Conservation (phyloP, 495 filamentous ascomycete species). For the Penicillium coprophilum region DNA sequence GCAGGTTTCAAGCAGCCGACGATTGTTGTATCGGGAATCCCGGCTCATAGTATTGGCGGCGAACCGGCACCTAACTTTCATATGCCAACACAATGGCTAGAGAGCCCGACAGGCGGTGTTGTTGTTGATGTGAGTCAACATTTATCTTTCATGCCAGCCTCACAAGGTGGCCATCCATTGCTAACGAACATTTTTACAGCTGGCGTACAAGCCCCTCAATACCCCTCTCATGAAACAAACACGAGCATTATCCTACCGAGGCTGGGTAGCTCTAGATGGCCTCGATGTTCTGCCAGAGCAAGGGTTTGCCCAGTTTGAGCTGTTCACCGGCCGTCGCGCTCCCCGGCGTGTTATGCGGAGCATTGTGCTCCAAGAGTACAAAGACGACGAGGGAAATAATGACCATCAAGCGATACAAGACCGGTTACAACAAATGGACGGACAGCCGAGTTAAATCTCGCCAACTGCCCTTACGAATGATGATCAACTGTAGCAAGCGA, state of each 20-base stretch:
- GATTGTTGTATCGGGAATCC: slow-evolving; percentile 72
- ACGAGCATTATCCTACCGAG: slow-evolving; percentile 52
- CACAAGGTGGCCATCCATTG: background rate
- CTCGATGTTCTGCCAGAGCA: slow-evolving; percentile 76
- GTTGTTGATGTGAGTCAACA: slow-evolving; percentile 61
- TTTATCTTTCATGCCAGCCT: background rate
- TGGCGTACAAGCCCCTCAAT: slow-evolving; percentile 70
- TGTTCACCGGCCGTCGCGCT: slow-evolving; percentile 74
- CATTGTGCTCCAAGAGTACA: slow-evolving; percentile 42
- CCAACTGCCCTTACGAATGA: background rate
- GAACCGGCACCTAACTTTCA: slow-evolving; percentile 66
- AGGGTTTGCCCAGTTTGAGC: slow-evolving; percentile 77
- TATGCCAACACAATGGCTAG: slow-evolving; percentile 68
- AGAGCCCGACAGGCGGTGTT: slow-evolving; percentile 75
- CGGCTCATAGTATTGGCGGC: slow-evolving; percentile 61
- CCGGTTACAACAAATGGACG: slow-evolving; percentile 39
- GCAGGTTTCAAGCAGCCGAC: slow-evolving; percentile 62
- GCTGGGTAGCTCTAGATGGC: slow-evolving; percentile 75
- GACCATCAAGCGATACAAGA: slow-evolving; percentile 34
- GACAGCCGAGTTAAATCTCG: slow-evolving; percentile 33
- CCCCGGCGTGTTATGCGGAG: slow-evolving; percentile 66
- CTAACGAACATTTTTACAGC: slow-evolving; percentile 31
- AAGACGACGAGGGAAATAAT: slow-evolving; percentile 39
- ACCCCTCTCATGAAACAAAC: slow-evolving; percentile 71
- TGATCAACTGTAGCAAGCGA: background rate